Evolutionary conservation across 2,329 filamentous ascomycete genomes (phyloP).

Genomic region (Aspergillus phoenicis): DNA sequence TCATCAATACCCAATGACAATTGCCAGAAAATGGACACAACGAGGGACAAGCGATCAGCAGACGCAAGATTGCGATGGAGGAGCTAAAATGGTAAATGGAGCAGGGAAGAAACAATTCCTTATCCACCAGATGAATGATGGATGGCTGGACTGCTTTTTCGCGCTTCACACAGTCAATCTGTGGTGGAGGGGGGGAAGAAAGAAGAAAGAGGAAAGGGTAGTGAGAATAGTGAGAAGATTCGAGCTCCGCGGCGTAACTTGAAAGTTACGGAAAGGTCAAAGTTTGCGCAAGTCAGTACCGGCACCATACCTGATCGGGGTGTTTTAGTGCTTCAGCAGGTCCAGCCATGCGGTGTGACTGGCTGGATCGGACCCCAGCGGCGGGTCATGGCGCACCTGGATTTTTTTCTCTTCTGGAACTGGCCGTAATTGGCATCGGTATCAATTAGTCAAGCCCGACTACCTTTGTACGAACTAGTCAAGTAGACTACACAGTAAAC

Average conservation of each 20-base stretch:
- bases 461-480: neutral
- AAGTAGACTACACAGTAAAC: neutral
- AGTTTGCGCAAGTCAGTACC: constrained; percentile 18
- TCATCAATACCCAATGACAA: constrained; percentile 7
- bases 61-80: constrained; percentile 1
- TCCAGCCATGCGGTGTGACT: constrained; percentile 6
- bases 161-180: no score
- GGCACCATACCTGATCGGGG: constrained; percentile 4
- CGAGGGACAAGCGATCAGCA: neutral
- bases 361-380: neutral
- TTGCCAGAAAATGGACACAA: neutral
- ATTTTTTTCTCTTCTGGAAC: constrained; percentile 6
- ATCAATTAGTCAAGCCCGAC: neutral
- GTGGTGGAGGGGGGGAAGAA: neutral
- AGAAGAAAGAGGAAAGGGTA: constrained; percentile 13
- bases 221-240: constrained; percentile 9
- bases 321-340: neutral
- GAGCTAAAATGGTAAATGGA: neutral
- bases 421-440: neutral
- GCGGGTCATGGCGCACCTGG: constrained; percentile 20
- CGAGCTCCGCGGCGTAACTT: neutral
- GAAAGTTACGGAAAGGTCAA: constrained; percentile 13
- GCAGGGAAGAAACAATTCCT: neutral
- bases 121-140: constrained; percentile 2
- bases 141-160: neutral